Evolutionary conservation across 179 eudicot species (phyloP).

Genomic region (Actinidia polygama): DNA sequence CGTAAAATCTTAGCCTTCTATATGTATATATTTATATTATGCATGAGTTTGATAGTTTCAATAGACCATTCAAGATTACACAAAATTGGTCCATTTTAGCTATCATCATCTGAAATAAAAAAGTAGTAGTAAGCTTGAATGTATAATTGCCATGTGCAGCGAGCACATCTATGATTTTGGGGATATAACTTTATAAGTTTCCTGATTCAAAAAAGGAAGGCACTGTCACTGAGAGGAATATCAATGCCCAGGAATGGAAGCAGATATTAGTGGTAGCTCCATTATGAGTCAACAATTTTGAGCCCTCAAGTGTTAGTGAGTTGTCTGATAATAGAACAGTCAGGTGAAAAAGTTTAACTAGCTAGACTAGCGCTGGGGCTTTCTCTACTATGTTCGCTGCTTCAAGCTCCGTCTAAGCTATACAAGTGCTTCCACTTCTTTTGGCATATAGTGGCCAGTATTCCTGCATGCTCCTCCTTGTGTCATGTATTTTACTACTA

Average conservation of each 20-base stretch:
- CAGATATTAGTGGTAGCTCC: neutral
- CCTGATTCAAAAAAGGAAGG: neutral
- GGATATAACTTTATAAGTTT: neutral
- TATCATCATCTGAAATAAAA: too few species aligned
- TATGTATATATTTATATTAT: too few species aligned
- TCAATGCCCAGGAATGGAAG: neutral
- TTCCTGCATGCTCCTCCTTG: neutral
- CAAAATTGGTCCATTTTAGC: too few species aligned
- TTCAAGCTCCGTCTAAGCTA: neutral
- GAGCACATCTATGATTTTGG: neutral
- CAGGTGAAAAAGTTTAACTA: neutral
- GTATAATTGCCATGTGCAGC: neutral
- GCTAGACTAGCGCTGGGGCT: neutral
- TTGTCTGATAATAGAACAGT: conserved; percentile 1
- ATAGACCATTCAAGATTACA: too few species aligned
- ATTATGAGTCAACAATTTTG: neutral
- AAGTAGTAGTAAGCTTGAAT: neutral
- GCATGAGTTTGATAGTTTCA: too few species aligned
- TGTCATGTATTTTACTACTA: neutral
- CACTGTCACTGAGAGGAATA: neutral
- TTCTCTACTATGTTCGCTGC: neutral
- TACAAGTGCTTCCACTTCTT: neutral
- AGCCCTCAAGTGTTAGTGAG: neutral
- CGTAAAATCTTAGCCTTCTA: too few species aligned
- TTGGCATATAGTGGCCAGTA: neutral